Conservation (phyloP, 257 asterid genomes). For the Solanum rostratum region DNA sequence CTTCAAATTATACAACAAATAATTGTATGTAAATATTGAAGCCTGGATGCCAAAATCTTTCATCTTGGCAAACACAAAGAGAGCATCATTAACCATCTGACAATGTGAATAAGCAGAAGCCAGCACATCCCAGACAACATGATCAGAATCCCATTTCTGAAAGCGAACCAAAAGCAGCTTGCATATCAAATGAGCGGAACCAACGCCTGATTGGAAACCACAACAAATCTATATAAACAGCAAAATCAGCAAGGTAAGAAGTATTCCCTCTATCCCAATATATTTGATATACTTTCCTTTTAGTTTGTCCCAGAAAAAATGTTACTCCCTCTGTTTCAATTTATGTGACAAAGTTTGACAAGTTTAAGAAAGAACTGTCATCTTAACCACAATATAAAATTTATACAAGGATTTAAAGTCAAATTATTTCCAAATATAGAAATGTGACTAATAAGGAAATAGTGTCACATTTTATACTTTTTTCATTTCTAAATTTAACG, state of each 20-base stretch:
- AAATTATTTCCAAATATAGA: neutral
- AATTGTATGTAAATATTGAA: conserved; percentile 49
- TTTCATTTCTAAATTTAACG: neutral
- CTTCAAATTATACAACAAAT: conserved; percentile 52
- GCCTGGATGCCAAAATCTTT: conserved; percentile 42
- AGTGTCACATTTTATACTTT: neutral
- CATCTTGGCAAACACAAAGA: conserved; percentile 54
- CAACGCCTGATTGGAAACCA: conserved; percentile 61
- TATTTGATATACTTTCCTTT: neutral
- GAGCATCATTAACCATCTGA: conserved; percentile 61
- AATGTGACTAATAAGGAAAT: neutral
- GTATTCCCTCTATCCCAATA: neutral
- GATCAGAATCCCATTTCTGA: conserved; percentile 30
- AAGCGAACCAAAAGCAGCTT: conserved; percentile 48
- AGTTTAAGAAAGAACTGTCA: no score
- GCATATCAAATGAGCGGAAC: conserved; percentile 57
- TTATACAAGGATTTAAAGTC: neutral
- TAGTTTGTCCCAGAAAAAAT: neutral
- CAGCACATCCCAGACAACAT: conserved; percentile 62
- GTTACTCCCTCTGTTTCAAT: neutral
- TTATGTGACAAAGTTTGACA: no score
- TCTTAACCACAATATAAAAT: neutral
- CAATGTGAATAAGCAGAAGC: conserved; percentile 47
- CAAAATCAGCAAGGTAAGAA: conserved; percentile 16
- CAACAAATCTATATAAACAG: conserved; percentile 35